phyloP scores from a whole-genome alignment of 371 early-diverging fungal species.

The Mucor velutinosus region DNA sequence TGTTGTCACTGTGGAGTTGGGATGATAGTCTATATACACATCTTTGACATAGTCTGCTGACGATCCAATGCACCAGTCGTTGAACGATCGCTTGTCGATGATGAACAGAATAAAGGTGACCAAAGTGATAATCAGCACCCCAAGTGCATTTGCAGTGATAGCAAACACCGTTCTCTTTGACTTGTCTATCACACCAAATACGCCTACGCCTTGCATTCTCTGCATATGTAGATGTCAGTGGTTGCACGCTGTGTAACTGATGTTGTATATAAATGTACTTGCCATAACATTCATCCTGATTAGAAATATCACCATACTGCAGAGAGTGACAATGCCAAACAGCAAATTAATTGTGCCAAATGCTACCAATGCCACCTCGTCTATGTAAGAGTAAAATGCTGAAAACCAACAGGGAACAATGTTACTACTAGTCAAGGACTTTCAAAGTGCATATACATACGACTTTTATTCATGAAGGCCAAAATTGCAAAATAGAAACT shows the following conservation, averaged over 20 bases:
- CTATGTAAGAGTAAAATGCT: conserved; percentile 38
- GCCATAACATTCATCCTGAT: conserved; percentile 25
- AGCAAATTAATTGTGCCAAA: conserved; percentile 37
- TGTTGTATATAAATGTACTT: not conserved
- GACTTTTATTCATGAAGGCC: conserved; percentile 32
- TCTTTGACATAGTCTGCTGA: conserved; percentile 5
- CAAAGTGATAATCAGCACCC: conserved; percentile 20
- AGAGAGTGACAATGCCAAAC: conserved; percentile 27
- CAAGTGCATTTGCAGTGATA: conserved; percentile 20
- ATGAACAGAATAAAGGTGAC: conserved; percentile 27
- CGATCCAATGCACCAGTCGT: conserved; percentile 21
- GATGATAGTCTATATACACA: not conserved
- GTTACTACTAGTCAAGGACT: not conserved
- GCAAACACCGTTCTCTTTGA: conserved; percentile 14
- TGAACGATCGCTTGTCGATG: conserved; percentile 11
- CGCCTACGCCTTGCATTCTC: not conserved
- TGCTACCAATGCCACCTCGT: conserved; percentile 20
- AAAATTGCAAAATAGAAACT: conserved; percentile 38
- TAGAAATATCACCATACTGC: conserved; percentile 20
- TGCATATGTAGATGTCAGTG: not conserved
- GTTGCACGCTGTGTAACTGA: conserved; percentile 8
- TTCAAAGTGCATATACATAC: conserved; percentile 13
- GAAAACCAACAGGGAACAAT: not conserved
- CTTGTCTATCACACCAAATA: not conserved
- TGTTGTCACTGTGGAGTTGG: conserved; percentile 1